Base-by-base conservation (phyloP, 345 rosid genomes). In the Syzygium aqueum region DNA sequence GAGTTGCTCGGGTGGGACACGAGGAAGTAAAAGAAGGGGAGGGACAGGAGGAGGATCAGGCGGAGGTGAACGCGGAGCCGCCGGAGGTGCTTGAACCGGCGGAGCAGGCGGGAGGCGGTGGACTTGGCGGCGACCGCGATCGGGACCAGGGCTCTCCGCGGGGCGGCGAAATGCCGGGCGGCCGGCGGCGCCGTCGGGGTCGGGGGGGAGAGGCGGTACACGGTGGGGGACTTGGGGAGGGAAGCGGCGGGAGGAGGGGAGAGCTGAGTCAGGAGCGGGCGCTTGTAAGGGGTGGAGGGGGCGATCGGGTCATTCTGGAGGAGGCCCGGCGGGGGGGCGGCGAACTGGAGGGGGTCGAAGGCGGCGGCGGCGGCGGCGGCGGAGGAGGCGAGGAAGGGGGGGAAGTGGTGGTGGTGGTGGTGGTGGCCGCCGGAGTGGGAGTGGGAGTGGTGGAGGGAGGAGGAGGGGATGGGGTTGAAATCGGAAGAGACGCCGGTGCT, bases 401-500 rank as follows among this genome's bases (percentile, higher is more conserved):
- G 61, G 61, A 8, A 27, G 61, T 1, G 61, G n/a, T 57, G 63
- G n/a, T n/a, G n/a, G n/a, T n/a, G n/a, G n/a, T n/a, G n/a, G 61
- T 9, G 28, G 5, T 85, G 85, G n/a, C 51, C 88, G 57, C 87
- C 54, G 21, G 77, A 85, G 27, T 54, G 84, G 6, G 43, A 84
- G 86, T 21, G 87, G 87, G 80, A 52, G 84, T 15, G 82, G 91
- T 28, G 77, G 89, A 53, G 89, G 43, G 78, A 65, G 78, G 43
- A 90, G 85, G 22, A 91, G 10, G 96, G 97, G 52, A 93, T 91
- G 1, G 97, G 98, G 56, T 93, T 94, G 89, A 89, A 97, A 97
- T 94, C 99, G 98, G 98, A 97, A 94, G 99, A 96, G 96, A 97
- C 89, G 98, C 99, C 99, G 93, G 88, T 93, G 96, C 98, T 97